Evolutionary conservation across 768 basidiomycete genomes (phyloP).

Genomic region (Gelatoporia subvermispora): DNA sequence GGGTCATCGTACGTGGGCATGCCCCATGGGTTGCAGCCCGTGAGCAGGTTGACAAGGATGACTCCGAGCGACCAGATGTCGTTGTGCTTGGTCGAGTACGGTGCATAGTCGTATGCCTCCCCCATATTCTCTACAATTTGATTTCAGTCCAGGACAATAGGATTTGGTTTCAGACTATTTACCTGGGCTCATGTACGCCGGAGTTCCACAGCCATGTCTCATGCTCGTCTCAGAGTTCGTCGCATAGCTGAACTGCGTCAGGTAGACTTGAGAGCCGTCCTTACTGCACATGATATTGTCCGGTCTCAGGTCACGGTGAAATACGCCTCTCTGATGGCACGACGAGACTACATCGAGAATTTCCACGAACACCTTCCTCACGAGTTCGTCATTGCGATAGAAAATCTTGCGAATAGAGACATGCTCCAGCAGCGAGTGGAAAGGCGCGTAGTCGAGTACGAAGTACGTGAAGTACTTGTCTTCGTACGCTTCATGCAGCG

Average conservation of each 20-base stretch:
- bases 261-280: slow-evolving; percentile 33
- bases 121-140: slow-evolving; percentile 22
- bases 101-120: not conserved
- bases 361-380: slow-evolving; percentile 43
- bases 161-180: too few species aligned
- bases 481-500: slow-evolving; percentile 58
- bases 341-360: slow-evolving; percentile 45
- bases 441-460: slow-evolving; percentile 42
- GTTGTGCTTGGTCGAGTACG: slow-evolving; percentile 14
- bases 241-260: slow-evolving; percentile 38
- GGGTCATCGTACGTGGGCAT: slow-evolving; percentile 74
- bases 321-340: slow-evolving; percentile 43
- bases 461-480: slow-evolving; percentile 65
- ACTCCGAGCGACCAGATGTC: slow-evolving; percentile 24
- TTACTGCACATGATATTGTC: slow-evolving; percentile 40
- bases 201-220: slow-evolving; percentile 19
- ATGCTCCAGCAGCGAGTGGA: slow-evolving; percentile 43
- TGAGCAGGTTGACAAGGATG: slow-evolving; percentile 71
- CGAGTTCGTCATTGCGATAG: slow-evolving; percentile 38
- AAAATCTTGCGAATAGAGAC: slow-evolving; percentile 29
- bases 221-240: slow-evolving; percentile 10
- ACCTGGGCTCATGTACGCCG: slow-evolving; percentile 16
- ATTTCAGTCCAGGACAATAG: too few species aligned
- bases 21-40: slow-evolving; percentile 94
- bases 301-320: slow-evolving; percentile 52